Conservation (phyloP, 495 filamentous ascomycete genomes). For the Hypoxylon intermedium region DNA sequence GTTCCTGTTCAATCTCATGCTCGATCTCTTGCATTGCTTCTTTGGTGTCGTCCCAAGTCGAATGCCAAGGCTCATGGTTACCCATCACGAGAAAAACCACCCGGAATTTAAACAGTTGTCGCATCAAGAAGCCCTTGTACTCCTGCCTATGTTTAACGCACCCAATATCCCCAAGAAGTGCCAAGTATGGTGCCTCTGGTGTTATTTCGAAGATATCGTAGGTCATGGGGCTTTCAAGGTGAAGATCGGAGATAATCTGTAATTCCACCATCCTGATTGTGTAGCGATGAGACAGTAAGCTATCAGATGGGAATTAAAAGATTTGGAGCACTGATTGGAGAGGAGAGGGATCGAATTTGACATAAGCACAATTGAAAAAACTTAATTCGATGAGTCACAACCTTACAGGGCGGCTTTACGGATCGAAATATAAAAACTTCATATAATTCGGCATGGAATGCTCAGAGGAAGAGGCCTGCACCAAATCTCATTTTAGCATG, state of each 20-base stretch:
- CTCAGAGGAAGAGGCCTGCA: too few relatives aligned
- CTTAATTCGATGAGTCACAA: too few relatives aligned
- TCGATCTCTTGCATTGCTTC: conserved; percentile 16
- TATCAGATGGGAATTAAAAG: too few relatives aligned
- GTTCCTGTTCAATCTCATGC: conserved; percentile 19
- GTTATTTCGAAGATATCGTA: conserved; percentile 58
- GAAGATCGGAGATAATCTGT: conserved; percentile 67
- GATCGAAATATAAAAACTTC: too few relatives aligned
- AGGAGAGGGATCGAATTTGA: too few relatives aligned
- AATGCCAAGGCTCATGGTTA: conserved; percentile 64
- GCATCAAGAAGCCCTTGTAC: conserved; percentile 52
- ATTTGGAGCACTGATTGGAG: too few relatives aligned
- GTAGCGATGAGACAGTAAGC: too few relatives aligned
- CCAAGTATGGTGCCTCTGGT: conserved; percentile 58
- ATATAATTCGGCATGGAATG: too few relatives aligned
- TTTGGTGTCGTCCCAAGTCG: conserved; percentile 45
- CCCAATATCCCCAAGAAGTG: conserved; percentile 66
- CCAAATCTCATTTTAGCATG: neutral
- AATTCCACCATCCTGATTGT: too few relatives aligned
- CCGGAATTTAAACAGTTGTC: conserved; percentile 54
- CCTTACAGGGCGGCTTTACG: too few relatives aligned
- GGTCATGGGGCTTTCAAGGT: conserved; percentile 54
- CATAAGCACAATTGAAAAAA: too few relatives aligned
- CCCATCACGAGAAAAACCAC: conserved; percentile 61
- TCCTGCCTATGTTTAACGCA: conserved; percentile 47